Evolutionary conservation across 176 grass and related monocot genomes (phyloP), one percentile per base, ranked within the genome.

Genomic region (Carex parvula): DNA sequence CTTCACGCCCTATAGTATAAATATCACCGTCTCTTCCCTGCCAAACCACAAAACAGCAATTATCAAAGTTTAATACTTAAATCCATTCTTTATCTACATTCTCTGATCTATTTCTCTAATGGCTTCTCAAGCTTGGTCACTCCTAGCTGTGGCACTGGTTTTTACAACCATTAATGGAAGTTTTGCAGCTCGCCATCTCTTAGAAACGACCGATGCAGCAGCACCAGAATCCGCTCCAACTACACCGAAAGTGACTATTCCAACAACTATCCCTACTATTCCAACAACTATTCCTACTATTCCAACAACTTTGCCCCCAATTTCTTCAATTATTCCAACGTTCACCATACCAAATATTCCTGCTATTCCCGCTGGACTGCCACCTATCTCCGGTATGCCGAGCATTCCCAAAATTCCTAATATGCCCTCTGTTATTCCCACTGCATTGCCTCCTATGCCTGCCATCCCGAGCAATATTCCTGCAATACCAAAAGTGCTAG

Each of bases 141-240:
- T 97, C 44, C 70, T 93, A 46, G 65, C 81, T 20, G 81, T 93
- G 70, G 78, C 91, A 22, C 60, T 97, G 39, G 59, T 86, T 64
- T 72, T 93, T 48, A 79, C 76, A 55, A 33, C 84, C 83, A 82
- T 91, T 54, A 85, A 90, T 83, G 72, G 87, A 59, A 90, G 89
- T 76, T 82, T 81, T 0, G 94, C 87, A 1, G 78, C 89, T 81
- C 91, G 91, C 26, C 84, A 22, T 77, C 87, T 97, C 48, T 77
- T 97, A 78, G 94, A 93, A 53, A 90, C 89, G 44, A 55, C 78
- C 3, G 18, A 81, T 84, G 90, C 84, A 24, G 69, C 85, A 0
- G 75, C 91, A 48, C 87, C 89, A 75, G 85, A 87, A 7, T 26
- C 86, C 4, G 64, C 86, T 4, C 56, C 64, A 17, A 24, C 79